These are phyloP conservation scores for Petasospora fabianii DNA, from an alignment of 1,139 yeast species.

Conservation along the genomic window DNA sequence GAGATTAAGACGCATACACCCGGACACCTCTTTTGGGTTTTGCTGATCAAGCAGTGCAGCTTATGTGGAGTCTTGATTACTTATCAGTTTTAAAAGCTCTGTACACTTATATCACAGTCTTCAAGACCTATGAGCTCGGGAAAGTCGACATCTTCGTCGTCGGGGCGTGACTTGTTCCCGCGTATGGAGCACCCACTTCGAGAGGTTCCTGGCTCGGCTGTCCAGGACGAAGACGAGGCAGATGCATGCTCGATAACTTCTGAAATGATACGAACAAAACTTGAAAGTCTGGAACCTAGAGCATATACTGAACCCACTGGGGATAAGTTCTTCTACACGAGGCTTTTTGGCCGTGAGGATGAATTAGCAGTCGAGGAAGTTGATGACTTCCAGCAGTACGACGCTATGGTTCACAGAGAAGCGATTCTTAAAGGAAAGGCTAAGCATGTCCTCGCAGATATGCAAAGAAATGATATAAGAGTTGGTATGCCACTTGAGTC, in stretches of 20 bases:
- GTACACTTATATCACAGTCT: too few species aligned
- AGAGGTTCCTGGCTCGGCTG: too few species aligned
- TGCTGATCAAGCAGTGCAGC: too few species aligned
- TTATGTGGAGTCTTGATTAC: too few species aligned
- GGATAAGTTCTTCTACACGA: slow-evolving; percentile 25
- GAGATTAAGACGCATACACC: too few species aligned
- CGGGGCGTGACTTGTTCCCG: too few species aligned
- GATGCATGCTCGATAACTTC: slow-evolving; percentile 17
- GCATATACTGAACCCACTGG: slow-evolving; percentile 17
- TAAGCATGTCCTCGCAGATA: slow-evolving; percentile 17
- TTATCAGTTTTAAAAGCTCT: too few species aligned
- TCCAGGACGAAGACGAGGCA: background rate
- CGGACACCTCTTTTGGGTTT: too few species aligned
- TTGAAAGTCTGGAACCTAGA: slow-evolving; percentile 11
- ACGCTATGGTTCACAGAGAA: slow-evolving; percentile 23
- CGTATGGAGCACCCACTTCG: too few species aligned
- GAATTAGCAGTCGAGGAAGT: slow-evolving; percentile 8
- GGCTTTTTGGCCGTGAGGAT: slow-evolving; percentile 15
- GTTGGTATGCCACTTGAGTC: slow-evolving; percentile 19
- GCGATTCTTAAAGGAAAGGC: slow-evolving; percentile 19
- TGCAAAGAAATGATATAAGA: slow-evolving; percentile 18
- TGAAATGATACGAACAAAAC: slow-evolving; percentile 12
- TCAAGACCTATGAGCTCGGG: too few species aligned
- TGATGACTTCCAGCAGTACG: slow-evolving; percentile 25
- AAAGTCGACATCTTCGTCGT: too few species aligned